These are phyloP conservation scores for Mycosarcoma maydis DNA, from an alignment of 1,284 basidiomycete genomes.

Conservation along the genomic window DNA sequence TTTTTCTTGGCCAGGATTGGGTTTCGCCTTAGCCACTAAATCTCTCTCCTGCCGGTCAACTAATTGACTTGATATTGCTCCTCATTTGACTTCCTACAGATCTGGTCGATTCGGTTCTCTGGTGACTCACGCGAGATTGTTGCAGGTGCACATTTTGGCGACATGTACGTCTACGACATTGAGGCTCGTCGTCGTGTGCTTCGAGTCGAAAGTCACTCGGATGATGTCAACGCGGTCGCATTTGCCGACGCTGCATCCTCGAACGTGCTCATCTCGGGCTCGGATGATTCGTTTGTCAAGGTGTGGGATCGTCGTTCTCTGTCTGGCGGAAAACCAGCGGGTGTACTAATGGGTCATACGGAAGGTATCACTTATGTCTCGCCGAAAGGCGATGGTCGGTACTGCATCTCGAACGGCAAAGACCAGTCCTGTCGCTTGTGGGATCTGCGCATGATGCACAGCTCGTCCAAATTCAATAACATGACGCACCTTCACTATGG, in stretches of 20 bases:
- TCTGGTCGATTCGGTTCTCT: slow-evolving; percentile 94
- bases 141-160: slow-evolving; percentile 73
- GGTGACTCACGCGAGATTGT: slow-evolving; percentile 92
- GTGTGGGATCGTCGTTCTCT: slow-evolving; percentile 94
- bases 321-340: slow-evolving; percentile 80
- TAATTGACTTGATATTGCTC: not conserved
- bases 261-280: slow-evolving; percentile 91
- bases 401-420: slow-evolving; percentile 96
- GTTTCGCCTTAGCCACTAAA: too few species aligned
- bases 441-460: slow-evolving; percentile 93
- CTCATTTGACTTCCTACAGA: slow-evolving; percentile 66
- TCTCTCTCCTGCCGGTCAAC: too few species aligned
- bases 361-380: slow-evolving; percentile 71
- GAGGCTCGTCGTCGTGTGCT: slow-evolving; percentile 80
- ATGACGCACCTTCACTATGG: slow-evolving; percentile 74
- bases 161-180: slow-evolving; percentile 85
- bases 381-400: slow-evolving; percentile 82
- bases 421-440: slow-evolving; percentile 91
- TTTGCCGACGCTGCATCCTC: slow-evolving; percentile 92
- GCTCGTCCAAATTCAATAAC: slow-evolving; percentile 74
- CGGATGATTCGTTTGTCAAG: slow-evolving; percentile 92
- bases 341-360: slow-evolving; percentile 91
- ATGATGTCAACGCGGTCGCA: slow-evolving; percentile 93
- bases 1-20: not conserved
- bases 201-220: slow-evolving; percentile 82